phyloP scores from a whole-genome alignment of 2,329 filamentous ascomycete genomes.

The Chalara sp. region DNA sequence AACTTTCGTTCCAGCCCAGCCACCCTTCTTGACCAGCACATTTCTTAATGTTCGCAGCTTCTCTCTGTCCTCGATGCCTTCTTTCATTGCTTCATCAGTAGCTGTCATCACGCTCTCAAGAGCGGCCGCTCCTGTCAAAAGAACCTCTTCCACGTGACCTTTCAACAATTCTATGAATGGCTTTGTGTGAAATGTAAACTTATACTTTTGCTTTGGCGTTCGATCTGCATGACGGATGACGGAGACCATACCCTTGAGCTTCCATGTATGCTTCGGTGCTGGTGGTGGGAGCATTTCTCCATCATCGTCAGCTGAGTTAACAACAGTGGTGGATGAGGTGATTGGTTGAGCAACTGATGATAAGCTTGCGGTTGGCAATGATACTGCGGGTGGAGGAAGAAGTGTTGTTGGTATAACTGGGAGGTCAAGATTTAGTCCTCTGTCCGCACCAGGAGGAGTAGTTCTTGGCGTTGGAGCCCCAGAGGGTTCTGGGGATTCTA shows the following conservation, averaged over 20 bases:
- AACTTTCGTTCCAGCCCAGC: conserved; percentile 93
- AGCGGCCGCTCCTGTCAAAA: conserved; percentile 86
- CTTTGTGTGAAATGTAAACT: conserved; percentile 96
- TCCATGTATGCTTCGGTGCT: conserved; percentile 88
- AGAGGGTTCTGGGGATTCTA: conserved; percentile 38
- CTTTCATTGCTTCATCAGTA: conserved; percentile 70
- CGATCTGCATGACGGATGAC: conserved; percentile 95
- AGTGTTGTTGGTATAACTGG: conserved; percentile 18
- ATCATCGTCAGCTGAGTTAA: conserved; percentile 3
- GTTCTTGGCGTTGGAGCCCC: conserved; percentile 19
- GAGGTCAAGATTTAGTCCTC: conserved; percentile 8
- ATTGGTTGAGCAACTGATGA: conserved; percentile 16
- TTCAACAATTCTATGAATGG: conserved; percentile 93
- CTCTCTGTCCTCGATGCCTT: conserved; percentile 74
- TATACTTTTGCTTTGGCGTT: conserved; percentile 98
- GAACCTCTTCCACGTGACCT: conserved; percentile 91
- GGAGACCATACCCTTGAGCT: conserved; percentile 93
- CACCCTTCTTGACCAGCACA: conserved; percentile 85
- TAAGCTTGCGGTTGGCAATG: conserved; percentile 9
- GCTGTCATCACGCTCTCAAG: conserved; percentile 83
- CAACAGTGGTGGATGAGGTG: conserved; percentile 14
- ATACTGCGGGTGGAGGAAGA: conserved; percentile 19
- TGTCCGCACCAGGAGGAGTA: conserved; percentile 21
- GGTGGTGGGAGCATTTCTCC: conserved; percentile 39
- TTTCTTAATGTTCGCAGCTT: conserved; percentile 85